Percentiles rank a stretch among this genome's conserved stretches.
Evolutionary conservation across 345 rosid genomes (phyloP).

Genomic region (Murraya paniculata): DNA sequence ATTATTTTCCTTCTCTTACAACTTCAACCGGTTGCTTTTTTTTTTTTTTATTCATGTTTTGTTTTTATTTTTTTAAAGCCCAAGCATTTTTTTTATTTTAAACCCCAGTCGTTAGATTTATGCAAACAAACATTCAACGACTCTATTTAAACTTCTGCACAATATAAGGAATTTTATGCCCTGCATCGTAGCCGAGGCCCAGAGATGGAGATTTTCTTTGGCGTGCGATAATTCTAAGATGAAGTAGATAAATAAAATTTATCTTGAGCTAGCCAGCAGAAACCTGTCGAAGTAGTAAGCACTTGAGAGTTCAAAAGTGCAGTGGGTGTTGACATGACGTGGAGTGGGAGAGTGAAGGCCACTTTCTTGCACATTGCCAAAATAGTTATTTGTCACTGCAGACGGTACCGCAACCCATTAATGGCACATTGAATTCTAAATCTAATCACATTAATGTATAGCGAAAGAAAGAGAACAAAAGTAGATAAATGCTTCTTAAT

Average conservation of each 20-base stretch:
- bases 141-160: too few relatives aligned
- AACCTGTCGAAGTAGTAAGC: background rate
- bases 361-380: background rate
- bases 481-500: background rate
- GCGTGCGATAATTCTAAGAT: too few relatives aligned
- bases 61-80: too few relatives aligned
- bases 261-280: background rate
- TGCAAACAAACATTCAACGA: too few relatives aligned
- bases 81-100: too few relatives aligned
- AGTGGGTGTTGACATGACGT: slow-evolving; percentile 9
- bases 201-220: background rate
- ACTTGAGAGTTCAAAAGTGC: background rate
- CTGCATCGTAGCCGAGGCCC: too few relatives aligned
- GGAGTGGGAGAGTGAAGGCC: background rate
- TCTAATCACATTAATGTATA: background rate
- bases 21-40: too few relatives aligned
- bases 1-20: too few relatives aligned
- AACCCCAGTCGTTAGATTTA: too few relatives aligned
- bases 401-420: slow-evolving; percentile 5
- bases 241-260: background rate
- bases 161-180: too few relatives aligned
- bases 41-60: too few relatives aligned
- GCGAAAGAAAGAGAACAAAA: background rate
- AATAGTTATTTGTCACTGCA: slow-evolving; percentile 13
- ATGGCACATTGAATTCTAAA: slow-evolving; percentile 8